Evolutionary conservation across 768 basidiomycete species (phyloP).

Genomic region (Russula brevipes): DNA sequence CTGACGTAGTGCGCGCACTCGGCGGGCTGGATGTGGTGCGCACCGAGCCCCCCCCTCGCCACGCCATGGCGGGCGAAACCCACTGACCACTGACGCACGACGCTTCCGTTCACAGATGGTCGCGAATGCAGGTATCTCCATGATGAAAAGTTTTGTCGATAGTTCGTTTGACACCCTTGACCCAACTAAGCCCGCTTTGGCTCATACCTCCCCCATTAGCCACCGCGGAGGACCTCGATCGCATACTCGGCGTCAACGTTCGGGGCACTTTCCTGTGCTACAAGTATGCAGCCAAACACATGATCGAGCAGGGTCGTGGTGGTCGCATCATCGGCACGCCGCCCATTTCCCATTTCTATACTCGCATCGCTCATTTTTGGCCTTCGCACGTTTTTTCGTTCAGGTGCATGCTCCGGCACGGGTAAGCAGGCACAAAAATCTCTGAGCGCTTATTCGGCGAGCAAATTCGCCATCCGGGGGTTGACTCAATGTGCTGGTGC

Average conservation of each 20-base stretch:
- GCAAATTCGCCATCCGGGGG: conserved; percentile 33
- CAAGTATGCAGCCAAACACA: conserved; percentile 27
- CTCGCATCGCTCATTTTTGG: too few species aligned
- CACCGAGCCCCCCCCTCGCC: neutral
- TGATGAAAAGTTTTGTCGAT: conserved; percentile 19
- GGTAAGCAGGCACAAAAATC: conserved; percentile 14
- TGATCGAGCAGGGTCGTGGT: conserved; percentile 28
- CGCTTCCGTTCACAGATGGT: conserved; percentile 25
- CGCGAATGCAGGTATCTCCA: conserved; percentile 28
- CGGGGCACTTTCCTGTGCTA: conserved; percentile 27
- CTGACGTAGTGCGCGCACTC: conserved; percentile 24
- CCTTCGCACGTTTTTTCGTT: neutral
- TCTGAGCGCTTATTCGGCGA: conserved; percentile 29
- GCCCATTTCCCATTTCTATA: too few species aligned
- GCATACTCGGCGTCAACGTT: conserved; percentile 23
- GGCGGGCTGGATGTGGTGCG: conserved; percentile 34
- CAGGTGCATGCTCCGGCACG: conserved; percentile 18
- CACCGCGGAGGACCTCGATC: conserved; percentile 26
- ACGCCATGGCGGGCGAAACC: too few species aligned
- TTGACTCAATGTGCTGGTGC: conserved; percentile 29
- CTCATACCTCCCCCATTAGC: conserved; percentile 11
- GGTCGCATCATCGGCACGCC: conserved; percentile 27
- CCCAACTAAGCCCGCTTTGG: neutral
- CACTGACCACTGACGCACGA: neutral
- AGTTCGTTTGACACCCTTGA: conserved; percentile 16